Conservation (phyloP, 768 basidiomycete genomes). For the Leucocoprinus sp. region DNA sequence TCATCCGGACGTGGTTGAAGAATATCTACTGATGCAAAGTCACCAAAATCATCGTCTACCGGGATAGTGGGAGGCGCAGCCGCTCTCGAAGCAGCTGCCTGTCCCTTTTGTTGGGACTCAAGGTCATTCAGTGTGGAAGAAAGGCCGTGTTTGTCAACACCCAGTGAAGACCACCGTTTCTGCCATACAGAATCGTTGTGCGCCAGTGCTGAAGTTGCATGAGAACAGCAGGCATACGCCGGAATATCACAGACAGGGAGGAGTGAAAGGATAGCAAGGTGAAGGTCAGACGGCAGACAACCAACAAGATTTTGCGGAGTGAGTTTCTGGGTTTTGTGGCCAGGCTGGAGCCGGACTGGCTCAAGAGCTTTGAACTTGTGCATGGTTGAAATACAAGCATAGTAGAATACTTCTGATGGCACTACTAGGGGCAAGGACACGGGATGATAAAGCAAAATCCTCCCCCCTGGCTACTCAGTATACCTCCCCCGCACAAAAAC, state of each 20-base stretch:
- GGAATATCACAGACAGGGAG: constrained; percentile 79
- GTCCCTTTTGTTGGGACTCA: constrained; percentile 38
- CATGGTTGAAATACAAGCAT: constrained; percentile 32
- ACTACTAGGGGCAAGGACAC: constrained; percentile 22
- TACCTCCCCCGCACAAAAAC: not conserved
- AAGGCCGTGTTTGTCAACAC: constrained; percentile 35
- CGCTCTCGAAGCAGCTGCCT: constrained; percentile 28
- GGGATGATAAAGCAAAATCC: constrained; percentile 30
- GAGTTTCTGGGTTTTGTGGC: constrained; percentile 11
- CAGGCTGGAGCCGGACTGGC: constrained; percentile 43
- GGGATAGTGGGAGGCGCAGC: constrained; percentile 52
- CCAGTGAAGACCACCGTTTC: constrained; percentile 56
- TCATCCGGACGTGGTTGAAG: constrained; percentile 27
- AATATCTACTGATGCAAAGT: constrained; percentile 53
- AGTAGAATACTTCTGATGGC: constrained; percentile 1
- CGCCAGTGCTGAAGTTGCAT: constrained; percentile 53
- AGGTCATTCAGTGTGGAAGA: constrained; percentile 48
- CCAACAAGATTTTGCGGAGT: constrained; percentile 45
- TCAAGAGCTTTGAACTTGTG: constrained; percentile 85
- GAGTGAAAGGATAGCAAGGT: constrained; percentile 63
- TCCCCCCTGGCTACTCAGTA: constrained; percentile 18
- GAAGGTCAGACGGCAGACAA: constrained; percentile 68
- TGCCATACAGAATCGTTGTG: constrained; percentile 79
- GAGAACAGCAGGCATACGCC: constrained; percentile 59
- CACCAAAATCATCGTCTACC: constrained; percentile 86